These are phyloP conservation scores for Claviceps maximensis DNA, from an alignment of 2,329 filamentous ascomycete genomes.

Conservation along the genomic window DNA sequence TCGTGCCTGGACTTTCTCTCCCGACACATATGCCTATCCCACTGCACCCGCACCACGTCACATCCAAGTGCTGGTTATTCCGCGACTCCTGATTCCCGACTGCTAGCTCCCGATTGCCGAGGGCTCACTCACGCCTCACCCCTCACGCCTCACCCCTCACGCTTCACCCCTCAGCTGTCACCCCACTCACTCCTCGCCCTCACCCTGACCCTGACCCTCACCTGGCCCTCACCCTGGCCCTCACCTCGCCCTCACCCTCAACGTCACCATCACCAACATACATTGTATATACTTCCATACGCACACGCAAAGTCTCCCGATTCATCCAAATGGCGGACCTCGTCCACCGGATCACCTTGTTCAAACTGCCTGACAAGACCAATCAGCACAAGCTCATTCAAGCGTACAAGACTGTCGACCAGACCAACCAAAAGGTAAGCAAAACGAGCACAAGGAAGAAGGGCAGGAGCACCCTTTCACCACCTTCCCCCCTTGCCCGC, in stretches of 20 bases:
- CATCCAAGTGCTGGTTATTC: background rate
- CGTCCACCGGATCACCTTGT: constrained; percentile 38
- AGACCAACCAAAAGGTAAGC: constrained; percentile 28
- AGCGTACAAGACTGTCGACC: constrained; percentile 28
- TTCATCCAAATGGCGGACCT: constrained; percentile 22
- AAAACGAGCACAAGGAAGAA: background rate
- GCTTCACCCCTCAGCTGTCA: too few species aligned
- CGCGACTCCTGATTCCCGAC: too few species aligned
- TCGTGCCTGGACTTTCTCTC: too few species aligned
- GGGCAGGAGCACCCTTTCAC: background rate
- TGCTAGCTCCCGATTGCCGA: too few species aligned
- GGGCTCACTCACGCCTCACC: too few species aligned
- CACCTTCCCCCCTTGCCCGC: background rate
- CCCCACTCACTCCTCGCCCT: too few species aligned
- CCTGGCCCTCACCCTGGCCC: too few species aligned
- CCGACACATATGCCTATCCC: too few species aligned
- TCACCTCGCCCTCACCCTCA: background rate
- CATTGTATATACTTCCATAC: background rate
- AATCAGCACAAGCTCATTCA: constrained; percentile 31
- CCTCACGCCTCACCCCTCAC: too few species aligned
- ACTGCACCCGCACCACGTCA: too few species aligned
- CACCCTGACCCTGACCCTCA: too few species aligned
- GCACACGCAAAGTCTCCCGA: background rate
- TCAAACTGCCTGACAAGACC: constrained; percentile 34
- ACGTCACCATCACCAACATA: background rate